These are phyloP conservation scores for Fagus sylvatica DNA, from an alignment of 306 rosid genomes.

Conservation along the genomic window DNA sequence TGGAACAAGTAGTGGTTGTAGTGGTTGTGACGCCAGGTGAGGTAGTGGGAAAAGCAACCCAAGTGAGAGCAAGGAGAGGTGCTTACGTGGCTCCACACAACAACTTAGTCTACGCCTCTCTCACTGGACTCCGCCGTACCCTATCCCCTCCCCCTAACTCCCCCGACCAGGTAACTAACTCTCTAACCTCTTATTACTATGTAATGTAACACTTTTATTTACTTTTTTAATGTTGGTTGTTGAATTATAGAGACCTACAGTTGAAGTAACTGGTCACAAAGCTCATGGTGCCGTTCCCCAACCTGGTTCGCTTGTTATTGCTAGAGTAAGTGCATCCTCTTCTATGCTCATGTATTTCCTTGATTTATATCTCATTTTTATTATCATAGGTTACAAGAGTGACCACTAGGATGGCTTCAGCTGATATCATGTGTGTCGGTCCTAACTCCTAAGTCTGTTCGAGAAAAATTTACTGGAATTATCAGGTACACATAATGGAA, in stretches of 20 bases:
- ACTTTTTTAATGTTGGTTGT: not conserved
- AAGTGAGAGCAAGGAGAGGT: conserved; percentile 69
- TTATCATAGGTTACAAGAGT: conserved; percentile 72
- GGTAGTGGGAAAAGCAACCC: conserved; percentile 55
- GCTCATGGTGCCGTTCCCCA: conserved; percentile 86
- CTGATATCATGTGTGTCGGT: conserved; percentile 92
- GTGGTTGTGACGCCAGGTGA: conserved; percentile 81
- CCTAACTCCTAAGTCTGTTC: conserved; percentile 49
- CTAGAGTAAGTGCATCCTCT: conserved; percentile 47
- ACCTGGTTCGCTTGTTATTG: conserved; percentile 78
- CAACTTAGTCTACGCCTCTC: conserved; percentile 70
- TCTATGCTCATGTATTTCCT: too few species aligned
- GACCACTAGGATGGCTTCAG: conserved; percentile 68
- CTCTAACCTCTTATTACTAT: not conserved
- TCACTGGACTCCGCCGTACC: conserved; percentile 69
- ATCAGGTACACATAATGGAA: conserved; percentile 50
- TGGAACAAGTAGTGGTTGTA: too few species aligned
- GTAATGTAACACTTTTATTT: too few species aligned
- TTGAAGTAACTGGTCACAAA: conserved; percentile 88
- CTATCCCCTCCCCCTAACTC: conserved; percentile 52
- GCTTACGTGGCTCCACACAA: conserved; percentile 60
- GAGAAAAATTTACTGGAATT: conserved; percentile 73
- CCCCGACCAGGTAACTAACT: conserved; percentile 53
- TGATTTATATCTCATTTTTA: too few species aligned
- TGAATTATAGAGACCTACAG: conserved; percentile 53